Percentiles rank a stretch among this genome's conserved stretches.
Evolutionary conservation across 768 basidiomycete genomes (phyloP).

Genomic region (Suillus placidus): DNA sequence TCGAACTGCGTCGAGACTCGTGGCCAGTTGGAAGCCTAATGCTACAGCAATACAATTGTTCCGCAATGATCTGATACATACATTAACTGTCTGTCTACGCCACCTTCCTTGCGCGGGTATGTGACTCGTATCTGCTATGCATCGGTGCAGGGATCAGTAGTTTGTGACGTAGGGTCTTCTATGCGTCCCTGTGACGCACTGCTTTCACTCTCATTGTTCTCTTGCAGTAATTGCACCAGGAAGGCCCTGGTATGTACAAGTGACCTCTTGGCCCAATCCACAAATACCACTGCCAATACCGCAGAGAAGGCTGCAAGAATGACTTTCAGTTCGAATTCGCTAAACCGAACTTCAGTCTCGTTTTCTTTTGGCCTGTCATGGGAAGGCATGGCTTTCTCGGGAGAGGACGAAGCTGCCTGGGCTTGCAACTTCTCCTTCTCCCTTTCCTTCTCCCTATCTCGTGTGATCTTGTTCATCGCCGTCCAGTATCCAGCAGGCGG

Average conservation of each 20-base stretch:
- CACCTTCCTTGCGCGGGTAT: neutral
- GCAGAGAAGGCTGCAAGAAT: neutral
- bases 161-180: neutral
- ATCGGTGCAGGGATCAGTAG: neutral
- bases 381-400: neutral
- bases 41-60: neutral
- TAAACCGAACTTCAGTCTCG: too few relatives aligned
- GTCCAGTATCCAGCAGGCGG: conserved; percentile 4
- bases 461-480: neutral
- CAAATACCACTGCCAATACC: neutral
- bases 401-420: neutral
- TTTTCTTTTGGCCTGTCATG: neutral
- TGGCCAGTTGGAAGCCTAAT: neutral
- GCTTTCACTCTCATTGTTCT: neutral
- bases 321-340: neutral
- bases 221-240: neutral
- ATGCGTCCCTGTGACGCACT: neutral
- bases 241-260: neutral
- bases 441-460: neutral
- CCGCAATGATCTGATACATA: neutral
- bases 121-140: neutral
- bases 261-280: neutral
- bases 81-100: neutral
- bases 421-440: neutral
- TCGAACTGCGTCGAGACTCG: too few relatives aligned